Conservation (phyloP, 2,329 filamentous ascomycete genomes). For the Fusarium tjaetaba region DNA sequence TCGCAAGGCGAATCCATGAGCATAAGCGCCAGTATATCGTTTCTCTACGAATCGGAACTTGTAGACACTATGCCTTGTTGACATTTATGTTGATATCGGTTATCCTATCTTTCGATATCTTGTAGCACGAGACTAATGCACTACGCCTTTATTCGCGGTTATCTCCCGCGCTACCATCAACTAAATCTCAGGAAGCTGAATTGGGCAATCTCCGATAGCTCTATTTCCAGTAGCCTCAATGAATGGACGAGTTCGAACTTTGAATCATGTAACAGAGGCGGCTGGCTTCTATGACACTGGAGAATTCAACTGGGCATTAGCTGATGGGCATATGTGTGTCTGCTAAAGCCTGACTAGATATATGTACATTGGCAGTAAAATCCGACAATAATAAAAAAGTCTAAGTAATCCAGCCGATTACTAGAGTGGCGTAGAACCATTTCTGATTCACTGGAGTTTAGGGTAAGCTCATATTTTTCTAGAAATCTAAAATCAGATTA, state of each 20-base stretch:
- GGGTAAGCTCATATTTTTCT: neutral
- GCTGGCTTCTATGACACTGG: fast-evolving
- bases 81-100: neutral
- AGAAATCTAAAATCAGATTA: fast-evolving
- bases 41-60: neutral
- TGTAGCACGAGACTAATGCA: slow-evolving; percentile 12
- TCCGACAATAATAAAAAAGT: too few species aligned
- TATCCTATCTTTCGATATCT: neutral
- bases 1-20: neutral
- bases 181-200: neutral
- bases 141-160: neutral
- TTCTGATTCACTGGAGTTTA: neutral
- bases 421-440: fast-evolving
- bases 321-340: fast-evolving
- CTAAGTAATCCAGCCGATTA: neutral
- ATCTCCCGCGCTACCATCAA: neutral
- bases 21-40: neutral
- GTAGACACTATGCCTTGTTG: neutral
- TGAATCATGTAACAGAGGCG: fast-evolving
- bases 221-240: neutral
- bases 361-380: neutral
- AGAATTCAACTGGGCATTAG: fast-evolving
- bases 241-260: neutral
- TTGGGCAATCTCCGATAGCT: neutral
- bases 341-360: fast-evolving